Conservation (phyloP, 305 asterid genomes). For the Petunia hybrid region DNA sequence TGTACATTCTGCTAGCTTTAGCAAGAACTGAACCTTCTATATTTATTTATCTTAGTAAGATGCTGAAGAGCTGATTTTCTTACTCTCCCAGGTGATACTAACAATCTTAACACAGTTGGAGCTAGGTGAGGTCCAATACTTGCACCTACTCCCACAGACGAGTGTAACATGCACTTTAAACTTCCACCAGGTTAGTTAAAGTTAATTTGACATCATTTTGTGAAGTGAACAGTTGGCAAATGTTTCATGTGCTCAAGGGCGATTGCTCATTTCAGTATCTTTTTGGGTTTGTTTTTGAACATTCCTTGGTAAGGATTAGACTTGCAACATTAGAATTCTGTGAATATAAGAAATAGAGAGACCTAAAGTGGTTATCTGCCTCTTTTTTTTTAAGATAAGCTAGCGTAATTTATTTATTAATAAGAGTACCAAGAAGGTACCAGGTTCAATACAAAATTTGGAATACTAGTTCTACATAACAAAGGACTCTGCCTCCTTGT, state of each 20-base stretch:
- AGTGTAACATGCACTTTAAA: slow-evolving; percentile 82
- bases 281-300: slow-evolving; percentile 17
- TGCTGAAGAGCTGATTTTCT: slow-evolving; percentile 42
- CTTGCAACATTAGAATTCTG: slow-evolving; percentile 22
- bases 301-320: background rate
- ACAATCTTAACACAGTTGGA: slow-evolving; percentile 95
- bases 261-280: background rate
- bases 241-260: background rate
- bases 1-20: background rate
- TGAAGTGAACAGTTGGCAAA: slow-evolving; percentile 11
- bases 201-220: slow-evolving; percentile 17
- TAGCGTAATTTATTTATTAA: too few species aligned
- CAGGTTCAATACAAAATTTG: too few species aligned
- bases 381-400: too few species aligned
- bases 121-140: slow-evolving; percentile 83
- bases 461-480: too few species aligned
- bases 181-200: slow-evolving; percentile 81
- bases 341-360: slow-evolving; percentile 6
- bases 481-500: slow-evolving; percentile 7
- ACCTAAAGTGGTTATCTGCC: slow-evolving; percentile 26
- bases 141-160: slow-evolving; percentile 82
- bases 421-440: too few species aligned
- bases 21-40: too few species aligned
- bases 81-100: slow-evolving; percentile 73
- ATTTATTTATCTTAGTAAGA: slow-evolving; percentile 21